Base-by-base conservation (phyloP, 352 stramenopile genomes). In the Phytophthora pistaciae region DNA sequence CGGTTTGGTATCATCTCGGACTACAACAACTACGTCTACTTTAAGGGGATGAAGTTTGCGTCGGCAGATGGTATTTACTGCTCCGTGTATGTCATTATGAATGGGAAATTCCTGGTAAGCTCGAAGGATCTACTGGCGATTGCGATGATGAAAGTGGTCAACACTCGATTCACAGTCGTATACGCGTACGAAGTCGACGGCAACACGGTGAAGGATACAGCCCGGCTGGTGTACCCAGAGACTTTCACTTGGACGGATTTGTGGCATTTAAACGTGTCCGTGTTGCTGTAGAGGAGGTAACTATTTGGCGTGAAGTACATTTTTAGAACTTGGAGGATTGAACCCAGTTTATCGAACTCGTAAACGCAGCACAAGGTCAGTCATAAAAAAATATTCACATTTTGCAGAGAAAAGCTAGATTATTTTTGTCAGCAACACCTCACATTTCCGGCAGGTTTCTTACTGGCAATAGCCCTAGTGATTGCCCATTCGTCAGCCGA, bases 21-120 rank as follows among this genome's bases (percentile, higher is more conserved):
- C 18, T 85, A 77, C 40, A 66, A 77, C 5, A 79, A 79, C 23
- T 77, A 74, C 49, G 33, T 74, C 2, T 67, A 64, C 27, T 75
- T 75, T 25, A 76, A 82, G 50, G 74, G 72, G 2, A 64, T 79
- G 49, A 78, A 79, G 53, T 80, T 75, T 31, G 74, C 74, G 25
- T 75, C 66, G 23, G 65, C 68, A 25, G 75, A 78, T 8, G 77
- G 70, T 16, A 77, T 79, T 23, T 82, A 76, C 56, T 72, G 69
- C 66, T 74, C 57, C 0, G 72, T 66, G 0, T 83, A 70, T 33
- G 73, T 84, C 5, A 74, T 84, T 10, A 70, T 73, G 3, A 75
- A 78, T 40, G 56, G 65, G 25, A 78, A 75, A 36, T 82, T 70
- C 33, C 59, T 84, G 25, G 68, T 79, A 10, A 56, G 65, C n/a